Evolutionary conservation across 441 rosid genomes (phyloP), one percentile per base, ranked within the genome.

Genomic region (Croton setiger): DNA sequence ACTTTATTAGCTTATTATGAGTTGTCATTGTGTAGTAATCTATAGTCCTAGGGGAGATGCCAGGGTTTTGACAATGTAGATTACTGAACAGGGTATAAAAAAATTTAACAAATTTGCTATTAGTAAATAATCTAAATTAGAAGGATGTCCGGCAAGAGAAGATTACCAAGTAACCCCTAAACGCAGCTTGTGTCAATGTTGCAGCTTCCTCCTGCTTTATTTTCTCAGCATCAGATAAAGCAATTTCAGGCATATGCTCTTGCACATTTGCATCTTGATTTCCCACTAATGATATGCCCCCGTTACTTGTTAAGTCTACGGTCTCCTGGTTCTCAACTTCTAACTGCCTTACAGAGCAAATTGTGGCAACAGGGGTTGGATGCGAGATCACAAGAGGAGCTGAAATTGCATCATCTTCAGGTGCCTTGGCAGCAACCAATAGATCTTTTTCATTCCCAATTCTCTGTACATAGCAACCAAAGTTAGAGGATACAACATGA

Each of bases 91-190:
- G 5, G 14, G 44, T 23, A 60, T 3, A 27, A 39, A 20, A 18
- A 47, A 59, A 62, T 54, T 43, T 2, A 23, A 63, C 37, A 52
- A 43, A 33, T 63, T 21, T 52, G 47, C 60, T 2, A 49, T 39
- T 10, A 64, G 11, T 44, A 57, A 72, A 56, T 59, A 52, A 17
- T 27, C 61, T 7, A 44, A 3, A 62, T 60, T 18, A 43, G 23
- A 9, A 37, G 33, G 10, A 47, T 15, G 54, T 60, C 47, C 8
- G 39, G 60, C 37, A 37, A 14, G 20, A 69, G 69, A 65, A 71
- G 60, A 72, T 79, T 95, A 95, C 99, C 99, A 89, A 76, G 79
- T 85, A 90, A 60, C 99, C 97, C 84, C 97, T 86, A 80, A 90
- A 95, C 68, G 90, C 89, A 81, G 99, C 97, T 82, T 95, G 99